Evolutionary conservation across 2,329 filamentous ascomycete species (phyloP), one percentile per base, ranked within the genome.

Genomic region (Fusarium sp.): DNA sequence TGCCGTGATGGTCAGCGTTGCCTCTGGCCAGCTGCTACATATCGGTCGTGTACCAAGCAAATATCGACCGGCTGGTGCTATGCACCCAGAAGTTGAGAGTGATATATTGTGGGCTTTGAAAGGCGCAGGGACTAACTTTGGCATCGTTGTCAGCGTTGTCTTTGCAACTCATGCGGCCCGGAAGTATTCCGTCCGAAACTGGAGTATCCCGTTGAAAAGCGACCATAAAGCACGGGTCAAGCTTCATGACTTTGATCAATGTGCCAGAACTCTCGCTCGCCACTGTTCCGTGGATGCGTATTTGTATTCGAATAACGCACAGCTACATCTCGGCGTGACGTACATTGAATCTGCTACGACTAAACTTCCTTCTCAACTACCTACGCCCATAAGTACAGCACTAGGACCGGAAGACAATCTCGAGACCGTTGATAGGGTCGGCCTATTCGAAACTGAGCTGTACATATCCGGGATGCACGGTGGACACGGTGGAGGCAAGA

Each of bases 381-480:
- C 76, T 90, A 91, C 77, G 76, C 90, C 56, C 87, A 91, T 81
- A 73, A 91, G 8, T 6, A 18, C 43, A 58, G 42, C 80, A 31
- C 71, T 82, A 46, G 83, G 82, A 4, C 72, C 67, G 0, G 78
- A 80, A 71, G 29, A 73, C 5, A 69, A 69, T 52, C 68, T 43
- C 28, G 76, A 82, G 59, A 43, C 56, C 1, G 80, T 88, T 13
- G 81, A 91, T 60, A 66, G 80, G 37, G 68, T 88, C 15, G 83
- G 77, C 39, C 60, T 89, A 63, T 90, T 91, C 64, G 84, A 89
- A 0, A 79, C 81, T 1, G 88, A 90, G 52, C 87, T 90, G 84
- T 89, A 90, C 77, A 82, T 91, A 76, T 84, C 85, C 3, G 70
- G 63, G 16, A 87, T 91, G 84, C 86, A 90, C 52, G 85, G 86